Percentiles rank a stretch among this genome's conserved stretches.
Conservation (phyloP, 371 early-diverging fungal genomes). For the Conidiobolus coronatus region DNA sequence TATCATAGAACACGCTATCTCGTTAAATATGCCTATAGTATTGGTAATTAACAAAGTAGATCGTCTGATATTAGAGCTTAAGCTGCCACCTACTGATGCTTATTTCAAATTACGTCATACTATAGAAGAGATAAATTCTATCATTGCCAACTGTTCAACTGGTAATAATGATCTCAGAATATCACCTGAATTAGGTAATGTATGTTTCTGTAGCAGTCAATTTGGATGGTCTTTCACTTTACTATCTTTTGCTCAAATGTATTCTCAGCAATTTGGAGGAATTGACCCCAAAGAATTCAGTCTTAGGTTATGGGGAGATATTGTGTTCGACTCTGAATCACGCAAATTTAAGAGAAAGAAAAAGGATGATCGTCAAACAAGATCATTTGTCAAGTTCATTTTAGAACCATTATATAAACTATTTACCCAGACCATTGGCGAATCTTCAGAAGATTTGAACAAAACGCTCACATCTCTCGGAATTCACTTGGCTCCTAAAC, state of each 20-base stretch:
- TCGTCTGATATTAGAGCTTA: constrained; percentile 83
- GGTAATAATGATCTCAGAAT: constrained; percentile 23
- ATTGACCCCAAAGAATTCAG: constrained; percentile 65
- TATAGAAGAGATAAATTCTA: constrained; percentile 82
- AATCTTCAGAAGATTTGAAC: constrained; percentile 38
- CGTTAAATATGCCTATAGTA: constrained; percentile 55
- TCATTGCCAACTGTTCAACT: constrained; percentile 17
- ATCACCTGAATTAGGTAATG: constrained; percentile 89
- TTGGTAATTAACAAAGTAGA: constrained; percentile 92
- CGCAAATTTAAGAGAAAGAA: constrained; percentile 59
- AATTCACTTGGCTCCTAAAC: constrained; percentile 53
- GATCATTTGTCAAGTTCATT: constrained; percentile 94
- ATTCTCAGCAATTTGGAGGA: constrained; percentile 47
- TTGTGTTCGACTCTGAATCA: constrained; percentile 62
- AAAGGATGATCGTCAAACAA: constrained; percentile 23
- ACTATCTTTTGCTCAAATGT: constrained; percentile 76
- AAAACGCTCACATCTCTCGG: constrained; percentile 48
- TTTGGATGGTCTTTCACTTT: constrained; percentile 92
- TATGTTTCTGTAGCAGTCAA: constrained; percentile 81
- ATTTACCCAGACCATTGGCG: constrained; percentile 58
- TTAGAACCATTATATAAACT: constrained; percentile 90
- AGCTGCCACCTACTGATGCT: constrained; percentile 87
- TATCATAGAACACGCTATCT: constrained; percentile 59
- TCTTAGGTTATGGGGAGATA: constrained; percentile 88
- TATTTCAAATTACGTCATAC: constrained; percentile 87